Percentiles rank a stretch among this genome's conserved stretches.
These are phyloP conservation scores for Phytopythium chamaehyphon DNA, from an alignment of 352 stramenopile genomes.

Conservation along the genomic window DNA sequence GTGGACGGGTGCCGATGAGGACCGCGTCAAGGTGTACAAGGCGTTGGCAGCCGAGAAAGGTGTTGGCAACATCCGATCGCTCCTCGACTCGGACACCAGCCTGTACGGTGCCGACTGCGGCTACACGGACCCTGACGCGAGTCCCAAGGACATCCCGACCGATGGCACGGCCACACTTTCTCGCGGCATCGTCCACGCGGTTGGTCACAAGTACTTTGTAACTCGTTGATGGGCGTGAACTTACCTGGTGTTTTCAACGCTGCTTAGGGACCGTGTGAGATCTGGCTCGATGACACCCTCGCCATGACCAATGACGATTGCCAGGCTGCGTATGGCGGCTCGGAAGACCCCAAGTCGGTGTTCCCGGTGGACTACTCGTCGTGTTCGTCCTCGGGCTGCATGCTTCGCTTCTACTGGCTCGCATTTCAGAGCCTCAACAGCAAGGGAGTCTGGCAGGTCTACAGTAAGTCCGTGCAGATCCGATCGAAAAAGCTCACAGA, in stretches of 20 bases:
- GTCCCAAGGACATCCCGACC: slow-evolving; percentile 20
- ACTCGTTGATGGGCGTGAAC: neutral
- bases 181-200: slow-evolving; percentile 22
- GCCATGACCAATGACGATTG: slow-evolving; percentile 32
- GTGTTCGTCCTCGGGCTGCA: slow-evolving; percentile 25
- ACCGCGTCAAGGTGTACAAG: slow-evolving; percentile 21
- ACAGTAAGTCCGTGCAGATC: slow-evolving; percentile 13
- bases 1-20: slow-evolving; percentile 19
- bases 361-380: slow-evolving; percentile 38
- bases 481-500: neutral
- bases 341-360: slow-evolving; percentile 15
- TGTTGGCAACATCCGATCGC: slow-evolving; percentile 22
- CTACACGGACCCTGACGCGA: slow-evolving; percentile 22
- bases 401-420: slow-evolving; percentile 37
- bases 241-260: neutral
- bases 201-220: neutral
- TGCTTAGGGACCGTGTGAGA: slow-evolving; percentile 22
- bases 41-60: slow-evolving; percentile 18
- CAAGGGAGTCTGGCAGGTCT: slow-evolving; percentile 27
- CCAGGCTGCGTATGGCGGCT: slow-evolving; percentile 23
- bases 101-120: slow-evolving; percentile 26
- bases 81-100: slow-evolving; percentile 21
- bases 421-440: slow-evolving; percentile 25
- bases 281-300: slow-evolving; percentile 28
- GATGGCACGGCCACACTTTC: slow-evolving; percentile 26